Evolutionary conservation across 225 moss, liverwort and hornwort species (phyloP), one percentile per base, ranked within the genome.

Genomic region (Bryum argenteum): DNA sequence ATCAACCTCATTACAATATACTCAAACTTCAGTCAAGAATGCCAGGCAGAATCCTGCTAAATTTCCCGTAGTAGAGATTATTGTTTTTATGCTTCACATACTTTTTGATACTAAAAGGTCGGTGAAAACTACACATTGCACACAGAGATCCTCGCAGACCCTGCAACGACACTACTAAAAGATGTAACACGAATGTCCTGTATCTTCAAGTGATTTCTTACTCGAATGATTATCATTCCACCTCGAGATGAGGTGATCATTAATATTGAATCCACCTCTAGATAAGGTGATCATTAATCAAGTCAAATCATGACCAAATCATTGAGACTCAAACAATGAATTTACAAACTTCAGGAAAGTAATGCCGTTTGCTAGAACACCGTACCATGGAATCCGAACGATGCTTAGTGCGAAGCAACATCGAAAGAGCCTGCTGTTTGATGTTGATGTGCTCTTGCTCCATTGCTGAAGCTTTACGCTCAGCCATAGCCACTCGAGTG

Each of bases 331-430:
- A 71, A 64, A 59, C n/a, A 21, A 64, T 71, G 45, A 54, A 58
- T 28, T 38, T 19, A 72, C 48, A 19, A 73, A 58, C 41, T 54
- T 64, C 51, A 70, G 54, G 54, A 62, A 67, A 63, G 58, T 20
- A 60, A 76, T 61, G 55, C 28, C 15, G 47, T 65, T 54, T 50
- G 60, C 54, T 61, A 41, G 40, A 71, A 61, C 73, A 54, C 43
- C 72, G 70, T 26, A 93, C 93, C 93, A 89, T 81, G 52, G 77
- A 75, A 69, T 90, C 88, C 13, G 89, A 86, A 75, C 71, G 74
- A 57, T 86, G 84, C 82, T 89, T 89, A 69, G 91, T 80, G 50
- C 89, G 88, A 75, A 90, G 88, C 82, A 94, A 79, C 93, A 94
- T 86, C 52, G 85, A 77, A 59, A 89, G 84, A 69, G 93, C 88